Percentiles rank a stretch among this genome's conserved stretches.
These are phyloP conservation scores for Solanum sejunctum DNA, from an alignment of 257 asterid species.

Conservation along the genomic window DNA sequence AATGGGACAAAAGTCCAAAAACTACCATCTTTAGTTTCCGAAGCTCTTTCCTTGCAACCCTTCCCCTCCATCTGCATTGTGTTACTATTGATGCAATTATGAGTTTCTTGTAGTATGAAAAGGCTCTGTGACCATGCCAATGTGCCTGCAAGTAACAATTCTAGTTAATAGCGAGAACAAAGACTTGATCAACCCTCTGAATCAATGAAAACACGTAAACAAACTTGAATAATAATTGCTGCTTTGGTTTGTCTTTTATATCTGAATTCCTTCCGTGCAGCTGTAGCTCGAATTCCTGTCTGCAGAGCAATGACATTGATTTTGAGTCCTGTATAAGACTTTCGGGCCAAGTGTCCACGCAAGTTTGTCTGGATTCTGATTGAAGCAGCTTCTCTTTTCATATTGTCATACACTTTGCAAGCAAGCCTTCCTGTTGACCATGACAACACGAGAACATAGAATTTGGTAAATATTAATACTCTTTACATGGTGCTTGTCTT, in stretches of 20 bases:
- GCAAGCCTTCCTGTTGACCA: conserved; percentile 67
- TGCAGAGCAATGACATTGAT: conserved; percentile 49
- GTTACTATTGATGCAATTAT: conserved; percentile 52
- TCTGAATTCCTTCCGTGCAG: conserved; percentile 57
- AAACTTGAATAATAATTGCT: conserved; percentile 67
- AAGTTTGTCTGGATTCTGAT: conserved; percentile 62
- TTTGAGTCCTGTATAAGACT: conserved; percentile 39
- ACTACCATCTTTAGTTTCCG: conserved; percentile 78
- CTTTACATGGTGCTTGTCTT: neutral
- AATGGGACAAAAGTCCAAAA: neutral
- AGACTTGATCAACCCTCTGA: neutral
- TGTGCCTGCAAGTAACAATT: conserved; percentile 48
- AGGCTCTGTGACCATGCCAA: conserved; percentile 74
- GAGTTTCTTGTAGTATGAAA: conserved; percentile 61
- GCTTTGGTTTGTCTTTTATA: conserved; percentile 60
- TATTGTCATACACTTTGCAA: conserved; percentile 36
- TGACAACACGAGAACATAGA: neutral
- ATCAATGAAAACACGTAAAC: conserved; percentile 1
- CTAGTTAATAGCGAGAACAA: conserved; percentile 11
- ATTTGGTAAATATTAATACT: neutral
- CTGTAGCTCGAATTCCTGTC: conserved; percentile 72
- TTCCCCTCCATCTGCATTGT: conserved; percentile 90
- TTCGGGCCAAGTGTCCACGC: conserved; percentile 69
- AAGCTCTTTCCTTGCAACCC: conserved; percentile 66
- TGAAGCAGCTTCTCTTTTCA: conserved; percentile 73